Conservation (phyloP, 2,329 filamentous ascomycete species). For the Aspergillus oerlinghausenensis region DNA sequence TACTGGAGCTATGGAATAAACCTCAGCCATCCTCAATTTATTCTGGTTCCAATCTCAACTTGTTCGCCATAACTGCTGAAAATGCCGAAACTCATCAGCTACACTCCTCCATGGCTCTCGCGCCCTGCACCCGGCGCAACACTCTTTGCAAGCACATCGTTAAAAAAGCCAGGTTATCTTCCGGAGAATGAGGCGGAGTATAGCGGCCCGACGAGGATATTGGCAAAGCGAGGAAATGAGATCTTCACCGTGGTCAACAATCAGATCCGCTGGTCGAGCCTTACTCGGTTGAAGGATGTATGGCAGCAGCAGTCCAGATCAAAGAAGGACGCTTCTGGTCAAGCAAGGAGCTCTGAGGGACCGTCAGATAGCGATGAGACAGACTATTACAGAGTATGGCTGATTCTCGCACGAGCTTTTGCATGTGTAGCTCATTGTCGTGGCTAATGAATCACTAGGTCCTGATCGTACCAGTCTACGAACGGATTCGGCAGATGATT, state of each 20-base stretch:
- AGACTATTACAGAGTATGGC: slow-evolving; percentile 27
- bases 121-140: slow-evolving; percentile 71
- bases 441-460: slow-evolving; percentile 45
- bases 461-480: slow-evolving; percentile 71
- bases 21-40: neutral
- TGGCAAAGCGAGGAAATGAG: slow-evolving; percentile 79
- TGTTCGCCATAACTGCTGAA: slow-evolving; percentile 13
- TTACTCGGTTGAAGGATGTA: slow-evolving; percentile 70
- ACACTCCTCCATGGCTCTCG: slow-evolving; percentile 82
- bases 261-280: slow-evolving; percentile 86
- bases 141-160: slow-evolving; percentile 62
- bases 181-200: slow-evolving; percentile 20
- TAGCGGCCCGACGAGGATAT: slow-evolving; percentile 52
- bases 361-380: slow-evolving; percentile 31
- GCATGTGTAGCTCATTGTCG: neutral
- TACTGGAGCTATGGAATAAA: neutral
- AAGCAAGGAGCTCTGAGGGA: slow-evolving; percentile 19
- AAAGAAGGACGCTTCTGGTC: slow-evolving; percentile 22
- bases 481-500: slow-evolving; percentile 77
- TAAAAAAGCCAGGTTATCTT: slow-evolving; percentile 29
- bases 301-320: slow-evolving; percentile 40
- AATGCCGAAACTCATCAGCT: slow-evolving; percentile 84
- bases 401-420: neutral
- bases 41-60: neutral
- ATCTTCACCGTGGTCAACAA: slow-evolving; percentile 84